Percentiles rank a stretch among this genome's conserved stretches.
Conservation (phyloP, 1,139 yeast genomes). For the Candida tropicalis region DNA sequence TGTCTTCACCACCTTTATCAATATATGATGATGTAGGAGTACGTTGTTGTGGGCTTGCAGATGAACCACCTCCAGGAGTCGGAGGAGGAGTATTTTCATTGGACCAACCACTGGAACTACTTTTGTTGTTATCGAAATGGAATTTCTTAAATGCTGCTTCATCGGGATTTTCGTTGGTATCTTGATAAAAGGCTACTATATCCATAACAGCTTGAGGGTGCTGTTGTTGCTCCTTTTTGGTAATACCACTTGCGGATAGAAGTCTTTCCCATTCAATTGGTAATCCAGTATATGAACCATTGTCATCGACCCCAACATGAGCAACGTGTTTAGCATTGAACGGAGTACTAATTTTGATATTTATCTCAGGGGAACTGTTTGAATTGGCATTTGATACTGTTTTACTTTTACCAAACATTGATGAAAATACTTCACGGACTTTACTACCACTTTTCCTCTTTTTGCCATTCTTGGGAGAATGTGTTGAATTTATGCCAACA, state of each 20-base stretch:
- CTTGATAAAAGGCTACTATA: constrained; percentile 86
- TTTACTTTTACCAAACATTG: constrained; percentile 42
- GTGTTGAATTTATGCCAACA: constrained; percentile 22
- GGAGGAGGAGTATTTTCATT: constrained; percentile 30
- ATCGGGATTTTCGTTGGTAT: constrained; percentile 58
- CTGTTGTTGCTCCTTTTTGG: constrained; percentile 80
- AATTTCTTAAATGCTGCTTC: constrained; percentile 83
- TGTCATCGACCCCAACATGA: constrained; percentile 89
- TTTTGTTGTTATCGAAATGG: constrained; percentile 33
- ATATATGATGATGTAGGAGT: constrained; percentile 15
- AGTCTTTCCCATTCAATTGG: constrained; percentile 92
- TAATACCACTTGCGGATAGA: constrained; percentile 82
- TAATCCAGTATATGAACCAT: constrained; percentile 86
- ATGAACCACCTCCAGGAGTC: constrained; percentile 23
- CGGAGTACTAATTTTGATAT: constrained; percentile 81
- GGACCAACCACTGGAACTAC: constrained; percentile 21
- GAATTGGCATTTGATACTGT: constrained; percentile 15
- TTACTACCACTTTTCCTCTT: constrained; percentile 38
- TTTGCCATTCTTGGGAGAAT: constrained; percentile 22
- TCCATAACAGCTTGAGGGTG: constrained; percentile 96
- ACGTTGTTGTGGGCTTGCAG: constrained; percentile 17
- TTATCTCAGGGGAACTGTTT: constrained; percentile 30
- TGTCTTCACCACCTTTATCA: constrained; percentile 4
- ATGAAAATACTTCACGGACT: constrained; percentile 44
- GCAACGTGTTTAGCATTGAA: constrained; percentile 89